Base-by-base conservation (phyloP, 768 basidiomycete species). In the Macrolepiota albuminosa region DNA sequence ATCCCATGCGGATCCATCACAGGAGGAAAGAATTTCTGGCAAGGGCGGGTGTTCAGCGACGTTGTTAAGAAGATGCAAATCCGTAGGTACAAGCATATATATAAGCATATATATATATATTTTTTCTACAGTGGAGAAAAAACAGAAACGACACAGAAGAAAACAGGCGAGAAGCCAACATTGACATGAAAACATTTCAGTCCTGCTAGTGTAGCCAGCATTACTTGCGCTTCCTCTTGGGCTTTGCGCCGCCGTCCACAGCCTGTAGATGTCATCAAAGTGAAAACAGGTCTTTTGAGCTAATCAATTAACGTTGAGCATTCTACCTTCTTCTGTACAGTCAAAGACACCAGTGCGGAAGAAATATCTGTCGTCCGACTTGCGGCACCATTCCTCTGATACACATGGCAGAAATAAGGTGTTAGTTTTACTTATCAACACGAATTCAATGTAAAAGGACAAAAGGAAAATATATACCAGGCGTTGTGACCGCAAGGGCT, bases 171-270 rank as follows among this genome's bases (percentile, higher is more conserved):
- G 11, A 31, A 39, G 9, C 9, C 29, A 11, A 53, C 40, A 42
- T 31, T 6, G 18, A 33, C 18, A 33, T 26, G 18, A 14, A 39
- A 9, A 42, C 7, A 2, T 1, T 33, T 13, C 18, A 31, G n/a
- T 33, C 6, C 39, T 26, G 11, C 29, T 21, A 11, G 6, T 21
- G 1, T 18, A 26, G 10, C 2, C 21, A 47, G 24, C 46, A 29
- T 55, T 21, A 60, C 42, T 56, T 60, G 59, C 59, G 59, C 39
- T 60, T 60, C 47, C 26, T 60, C 46, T 50, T 55, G 54, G 54
- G 34, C 29, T 61, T 61, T 26, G 49, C 29, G 29, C 54, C 24
- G 6, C 47, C 47, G 24, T 61, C 60, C 24, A 33, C 36, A 31
- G 40, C 26, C 60, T 61, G 26, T 18, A 48, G 45, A 50, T 11